Percentiles rank a stretch among this genome's conserved stretches.
These are phyloP conservation scores for Miscanthus lutarioriparius DNA, from an alignment of 176 grass and related monocot species.

Conservation along the genomic window DNA sequence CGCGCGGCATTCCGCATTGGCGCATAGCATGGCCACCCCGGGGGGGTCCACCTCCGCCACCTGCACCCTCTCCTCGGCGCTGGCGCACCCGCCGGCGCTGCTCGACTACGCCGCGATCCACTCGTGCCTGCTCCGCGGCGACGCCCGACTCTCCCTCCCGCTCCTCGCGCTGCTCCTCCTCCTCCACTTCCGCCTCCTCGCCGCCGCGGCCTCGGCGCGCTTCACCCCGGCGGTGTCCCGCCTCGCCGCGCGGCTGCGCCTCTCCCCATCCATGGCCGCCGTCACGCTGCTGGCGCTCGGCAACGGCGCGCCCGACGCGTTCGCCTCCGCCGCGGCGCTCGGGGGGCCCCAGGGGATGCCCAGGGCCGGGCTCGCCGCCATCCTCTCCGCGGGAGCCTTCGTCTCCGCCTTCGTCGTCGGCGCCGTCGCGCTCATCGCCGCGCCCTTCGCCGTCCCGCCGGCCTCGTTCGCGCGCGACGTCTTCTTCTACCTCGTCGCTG, in stretches of 20 bases:
- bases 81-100: slow-evolving; percentile 40
- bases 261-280: slow-evolving; percentile 85
- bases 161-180: slow-evolving; percentile 50
- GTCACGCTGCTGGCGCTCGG: slow-evolving; percentile 93
- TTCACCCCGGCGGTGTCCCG: slow-evolving; percentile 73
- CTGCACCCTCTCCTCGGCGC: slow-evolving; percentile 18
- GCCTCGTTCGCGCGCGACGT: slow-evolving; percentile 69
- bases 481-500: slow-evolving; percentile 81
- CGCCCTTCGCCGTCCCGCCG: slow-evolving; percentile 70
- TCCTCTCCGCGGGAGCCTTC: slow-evolving; percentile 81
- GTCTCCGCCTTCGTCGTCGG: slow-evolving; percentile 93
- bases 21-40: slow-evolving; percentile 29
- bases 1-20: slow-evolving; percentile 5
- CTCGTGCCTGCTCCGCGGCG: slow-evolving; percentile 47
- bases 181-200: slow-evolving; percentile 77
- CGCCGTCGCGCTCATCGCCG: slow-evolving; percentile 56
- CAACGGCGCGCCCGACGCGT: slow-evolving; percentile 83
- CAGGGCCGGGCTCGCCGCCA: slow-evolving; percentile 59
- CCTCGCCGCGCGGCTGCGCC: slow-evolving; percentile 59
- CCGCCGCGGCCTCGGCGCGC: slow-evolving; percentile 47
- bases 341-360: slow-evolving; percentile 33
- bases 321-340: slow-evolving; percentile 76
- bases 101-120: slow-evolving; percentile 75
- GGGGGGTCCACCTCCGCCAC: not conserved
- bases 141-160: slow-evolving; percentile 58